Evolutionary conservation across 176 grass and related monocot genomes (phyloP).

Genomic region (Carex kokanica): DNA sequence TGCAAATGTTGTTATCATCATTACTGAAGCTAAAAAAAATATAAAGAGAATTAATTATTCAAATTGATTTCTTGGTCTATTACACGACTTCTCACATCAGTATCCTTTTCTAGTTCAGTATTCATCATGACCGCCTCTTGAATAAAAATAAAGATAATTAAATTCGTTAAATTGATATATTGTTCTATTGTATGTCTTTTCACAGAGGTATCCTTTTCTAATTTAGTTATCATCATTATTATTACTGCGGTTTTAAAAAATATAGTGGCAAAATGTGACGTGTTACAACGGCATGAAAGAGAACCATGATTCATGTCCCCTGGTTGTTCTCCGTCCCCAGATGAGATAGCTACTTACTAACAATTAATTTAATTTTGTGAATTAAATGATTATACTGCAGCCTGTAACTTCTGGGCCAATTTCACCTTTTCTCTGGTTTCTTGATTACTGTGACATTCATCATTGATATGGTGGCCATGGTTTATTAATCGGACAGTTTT

Average conservation of each 20-base stretch:
- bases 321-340: background rate
- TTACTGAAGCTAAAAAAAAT: background rate
- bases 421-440: background rate
- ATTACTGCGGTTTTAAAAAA: background rate
- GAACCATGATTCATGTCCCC: background rate
- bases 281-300: constrained; percentile 5
- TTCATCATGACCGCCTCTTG: background rate
- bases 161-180: background rate
- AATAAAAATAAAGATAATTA: background rate
- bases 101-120: background rate
- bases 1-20: background rate
- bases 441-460: background rate
- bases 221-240: background rate
- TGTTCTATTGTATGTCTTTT: background rate
- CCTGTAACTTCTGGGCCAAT: background rate
- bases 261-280: background rate
- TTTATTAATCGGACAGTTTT: background rate
- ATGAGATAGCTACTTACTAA: constrained; percentile 20
- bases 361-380: constrained; percentile 13
- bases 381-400: background rate
- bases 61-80: background rate
- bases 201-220: background rate
- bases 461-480: background rate
- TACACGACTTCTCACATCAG: background rate
- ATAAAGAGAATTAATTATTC: constrained; percentile 2